phyloP scores from a whole-genome alignment of 176 grass and related monocot species.

The Bromus sterilis region DNA sequence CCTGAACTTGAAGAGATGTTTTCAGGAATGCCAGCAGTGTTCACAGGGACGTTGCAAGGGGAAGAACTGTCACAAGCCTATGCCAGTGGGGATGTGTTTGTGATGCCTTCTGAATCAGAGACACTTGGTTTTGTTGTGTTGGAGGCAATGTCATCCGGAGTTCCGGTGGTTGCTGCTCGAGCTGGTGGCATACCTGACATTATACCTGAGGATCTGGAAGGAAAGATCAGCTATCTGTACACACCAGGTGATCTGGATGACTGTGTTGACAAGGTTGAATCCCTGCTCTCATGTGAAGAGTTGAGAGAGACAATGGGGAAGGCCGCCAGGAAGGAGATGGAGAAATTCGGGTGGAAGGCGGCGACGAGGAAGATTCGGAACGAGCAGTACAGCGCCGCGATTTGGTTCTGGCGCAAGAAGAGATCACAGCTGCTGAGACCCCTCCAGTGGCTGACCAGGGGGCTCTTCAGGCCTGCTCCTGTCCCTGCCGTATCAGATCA shows the following conservation, averaged over 20 bases:
- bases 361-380: conserved; percentile 58
- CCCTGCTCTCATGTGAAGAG: conserved; percentile 37
- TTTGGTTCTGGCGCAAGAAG: conserved; percentile 66
- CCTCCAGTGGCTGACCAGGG: conserved; percentile 33
- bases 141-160: conserved; percentile 75
- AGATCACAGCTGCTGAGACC: conserved; percentile 46
- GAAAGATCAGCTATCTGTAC: conserved; percentile 58
- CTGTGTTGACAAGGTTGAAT: conserved; percentile 56
- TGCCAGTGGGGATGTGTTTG: conserved; percentile 66
- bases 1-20: conserved; percentile 62
- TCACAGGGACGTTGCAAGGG: conserved; percentile 59
- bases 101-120: conserved; percentile 75
- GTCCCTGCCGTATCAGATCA: background rate
- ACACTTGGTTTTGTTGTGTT: conserved; percentile 66
- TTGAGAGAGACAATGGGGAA: conserved; percentile 39
- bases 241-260: conserved; percentile 57
- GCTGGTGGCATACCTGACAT: conserved; percentile 67
- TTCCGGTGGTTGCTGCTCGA: conserved; percentile 53
- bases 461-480: conserved; percentile 2
- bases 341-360: conserved; percentile 58
- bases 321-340: conserved; percentile 65
- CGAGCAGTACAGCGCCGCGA: conserved; percentile 56
- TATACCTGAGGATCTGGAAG: conserved; percentile 54
- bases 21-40: conserved; percentile 57
- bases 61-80: conserved; percentile 71